Base-by-base conservation (phyloP, 176 grass and related monocot species). In the Phoenix roebelenii region DNA sequence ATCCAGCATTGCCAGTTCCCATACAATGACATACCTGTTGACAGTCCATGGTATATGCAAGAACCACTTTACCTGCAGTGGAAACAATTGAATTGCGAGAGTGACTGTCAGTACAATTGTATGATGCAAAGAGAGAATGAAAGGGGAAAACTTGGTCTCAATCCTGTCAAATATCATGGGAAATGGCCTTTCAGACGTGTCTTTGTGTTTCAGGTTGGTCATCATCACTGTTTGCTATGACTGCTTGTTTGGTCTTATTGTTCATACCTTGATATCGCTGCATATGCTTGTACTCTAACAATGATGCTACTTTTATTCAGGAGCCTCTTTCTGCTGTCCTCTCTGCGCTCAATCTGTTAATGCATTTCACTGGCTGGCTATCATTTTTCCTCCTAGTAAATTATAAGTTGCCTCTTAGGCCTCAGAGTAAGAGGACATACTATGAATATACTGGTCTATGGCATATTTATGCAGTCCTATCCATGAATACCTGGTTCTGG, bases 401-500 rank as follows among this genome's bases (percentile, higher is more conserved):
- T 52, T 82, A 82, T 77, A 84, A 84, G 72, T 72, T 96, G 59
- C 80, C 86, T 82, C 39, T 85, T 65, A 89, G 80, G 52, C 78
- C 80, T 66, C 80, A 90, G 50, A 85, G 64, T 23, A 76, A 61
- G 65, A 87, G 72, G 63, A 80, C 80, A 39, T 87, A 77, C 60
- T 96, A 90, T 16, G 86, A 96, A 77, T 96, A 87, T 48, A 90
- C 83, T 72, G 76, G 80, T 6, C 67, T 96, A 54, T 96, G 86
- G 86, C 91, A 96, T 82, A 96, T 96, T 25, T 90, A 88, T 84
- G 91, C 74, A 52, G 57, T 96, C 25, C 63, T 96, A 72, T 90
- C 91, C 26, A 90, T 96, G 64, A 96, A 90, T 66, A 83, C 87
- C 66, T 96, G 92, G 92, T 87, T 85, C 59, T 96, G 91, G 92